Evolutionary conservation across 2,329 filamentous ascomycete species (phyloP).

Genomic region (Seiridium cupressi): DNA sequence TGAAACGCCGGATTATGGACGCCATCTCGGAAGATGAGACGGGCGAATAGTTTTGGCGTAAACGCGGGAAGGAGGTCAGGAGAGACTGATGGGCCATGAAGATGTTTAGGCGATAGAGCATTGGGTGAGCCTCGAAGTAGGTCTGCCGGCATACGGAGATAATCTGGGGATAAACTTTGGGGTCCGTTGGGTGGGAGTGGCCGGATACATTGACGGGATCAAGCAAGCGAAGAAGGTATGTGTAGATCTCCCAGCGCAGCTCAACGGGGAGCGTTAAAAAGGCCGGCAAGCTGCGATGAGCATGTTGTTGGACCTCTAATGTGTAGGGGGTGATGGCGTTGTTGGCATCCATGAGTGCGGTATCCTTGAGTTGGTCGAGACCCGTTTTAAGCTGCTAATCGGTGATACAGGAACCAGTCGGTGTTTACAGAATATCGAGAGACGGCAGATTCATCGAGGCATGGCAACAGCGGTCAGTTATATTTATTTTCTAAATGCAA

Average conservation of each 20-base stretch:
- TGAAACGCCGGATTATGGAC: conserved; percentile 35
- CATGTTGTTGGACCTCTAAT: neutral
- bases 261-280: conserved; percentile 43
- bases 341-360: neutral
- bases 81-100: conserved; percentile 40
- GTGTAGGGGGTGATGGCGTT: neutral
- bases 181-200: conserved; percentile 16
- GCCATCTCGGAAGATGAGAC: conserved; percentile 19
- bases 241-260: conserved; percentile 45
- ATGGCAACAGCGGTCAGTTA: neutral
- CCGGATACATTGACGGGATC: conserved; percentile 10
- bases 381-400: neutral
- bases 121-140: conserved; percentile 36
- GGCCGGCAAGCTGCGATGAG: conserved; percentile 2
- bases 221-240: conserved; percentile 37
- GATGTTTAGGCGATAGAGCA: conserved; percentile 42
- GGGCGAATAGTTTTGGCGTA: conserved; percentile 26
- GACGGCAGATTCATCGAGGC: neutral
- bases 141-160: conserved; percentile 38
- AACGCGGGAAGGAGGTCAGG: conserved; percentile 39
- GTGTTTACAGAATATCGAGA: neutral
- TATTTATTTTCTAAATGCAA: neutral
- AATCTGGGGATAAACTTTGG: conserved; percentile 35
- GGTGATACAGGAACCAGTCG: neutral
- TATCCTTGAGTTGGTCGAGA: neutral